A percentile compares a stretch with the other conserved stretches of the same genome.
Evolutionary conservation across 345 rosid species (phyloP).

Genomic region (Eucalyptus camaldulensis): DNA sequence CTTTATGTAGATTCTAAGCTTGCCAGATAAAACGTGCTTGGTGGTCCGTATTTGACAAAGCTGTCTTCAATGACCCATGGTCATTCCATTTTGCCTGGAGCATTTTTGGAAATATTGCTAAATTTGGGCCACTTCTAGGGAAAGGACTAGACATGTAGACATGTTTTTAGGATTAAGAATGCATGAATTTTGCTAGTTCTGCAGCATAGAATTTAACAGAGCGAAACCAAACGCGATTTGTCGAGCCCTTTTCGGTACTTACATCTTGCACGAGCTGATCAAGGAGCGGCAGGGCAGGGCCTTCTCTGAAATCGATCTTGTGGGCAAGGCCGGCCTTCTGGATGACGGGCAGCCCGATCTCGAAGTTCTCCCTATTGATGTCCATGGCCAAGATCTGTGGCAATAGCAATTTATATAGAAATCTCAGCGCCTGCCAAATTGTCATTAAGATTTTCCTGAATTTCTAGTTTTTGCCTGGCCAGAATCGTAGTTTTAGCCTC

Average conservation of each 20-base stretch:
- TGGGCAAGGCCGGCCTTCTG: conserved; percentile 93
- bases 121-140: background rate
- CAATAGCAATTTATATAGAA: background rate
- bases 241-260: background rate
- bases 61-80: background rate
- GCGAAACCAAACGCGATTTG: background rate
- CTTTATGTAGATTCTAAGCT: background rate
- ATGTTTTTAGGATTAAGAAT: background rate
- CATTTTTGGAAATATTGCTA: background rate
- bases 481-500: background rate
- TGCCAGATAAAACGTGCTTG: background rate
- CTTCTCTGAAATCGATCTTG: conserved; percentile 91
- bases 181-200: background rate
- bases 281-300: conserved; percentile 95
- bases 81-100: background rate
- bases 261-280: conserved; percentile 78
- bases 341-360: conserved; percentile 80
- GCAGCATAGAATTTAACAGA: background rate
- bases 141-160: background rate
- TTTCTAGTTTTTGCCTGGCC: background rate
- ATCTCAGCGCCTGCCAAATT: background rate
- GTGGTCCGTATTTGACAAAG: background rate
- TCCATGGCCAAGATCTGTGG: conserved; percentile 93
- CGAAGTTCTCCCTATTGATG: conserved; percentile 79
- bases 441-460: background rate